Base-by-base conservation (phyloP, 129 eudicot species). In the Deinandra increscens region DNA sequence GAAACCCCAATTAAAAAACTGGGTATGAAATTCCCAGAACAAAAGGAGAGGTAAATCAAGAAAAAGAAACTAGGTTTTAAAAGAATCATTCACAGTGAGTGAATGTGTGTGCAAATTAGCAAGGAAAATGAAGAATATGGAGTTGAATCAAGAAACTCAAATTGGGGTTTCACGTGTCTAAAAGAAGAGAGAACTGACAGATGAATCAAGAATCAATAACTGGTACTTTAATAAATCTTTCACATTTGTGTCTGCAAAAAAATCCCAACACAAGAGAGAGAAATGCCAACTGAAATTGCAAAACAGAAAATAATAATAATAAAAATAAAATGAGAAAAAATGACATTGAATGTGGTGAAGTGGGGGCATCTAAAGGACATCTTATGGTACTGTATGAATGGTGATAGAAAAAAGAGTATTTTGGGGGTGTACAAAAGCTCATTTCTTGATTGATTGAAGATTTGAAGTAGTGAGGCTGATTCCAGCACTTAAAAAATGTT, bases 361-460 rank as follows among this genome's bases (percentile, higher is more conserved):
- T 69, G 76, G 75, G 58, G 70, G 75, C 56, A 76, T 69, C 71
- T 50, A 60, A 33, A 66, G 75, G 81, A 76, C 81, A 69, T 76
- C 31, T 76, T 76, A 69, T 69, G 75, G 71, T 61, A 76, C 75
- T 23, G 11, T 69, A 37, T 69, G 75, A 49, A 53, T 68, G 69
- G 74, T 58, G 69, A 59, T 31, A 43, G 17, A 45, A 61, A 54
- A 22, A 45, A 26, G 68, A 39, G 73, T 69, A 76, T 37, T 49
- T 37, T 38, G 46, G 71, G 75, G 65, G 69, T 69, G 75, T 60
- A 43, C 69, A 75, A 76, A 76, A 60, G 71, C 71, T 59, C 49
- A 76, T 39, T 23, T 60, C 75, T 68, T 76, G 71, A 69, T 61
- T 69, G 69, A 75, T 45, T 61, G 44, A 13, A 22, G 31, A 26